Evolutionary conservation across 345 rosid species (phyloP).

Genomic region (Trapa bicornis): DNA sequence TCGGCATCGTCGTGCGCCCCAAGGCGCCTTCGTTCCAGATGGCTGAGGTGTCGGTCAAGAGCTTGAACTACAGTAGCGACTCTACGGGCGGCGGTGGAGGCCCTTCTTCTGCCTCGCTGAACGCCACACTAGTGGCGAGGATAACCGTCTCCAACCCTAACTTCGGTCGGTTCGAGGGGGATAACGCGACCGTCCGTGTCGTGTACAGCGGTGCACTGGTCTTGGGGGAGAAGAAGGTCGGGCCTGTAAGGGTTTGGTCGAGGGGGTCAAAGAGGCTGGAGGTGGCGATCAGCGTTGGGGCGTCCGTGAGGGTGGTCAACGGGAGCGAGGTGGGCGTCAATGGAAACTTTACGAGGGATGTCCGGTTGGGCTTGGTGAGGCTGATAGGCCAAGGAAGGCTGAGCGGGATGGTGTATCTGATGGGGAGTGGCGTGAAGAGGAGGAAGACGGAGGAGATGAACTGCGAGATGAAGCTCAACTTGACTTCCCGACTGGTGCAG

Average conservation of each 20-base stretch:
- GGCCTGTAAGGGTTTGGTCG: neutral
- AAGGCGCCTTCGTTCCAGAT: slow-evolving; percentile 6
- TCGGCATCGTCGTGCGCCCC: slow-evolving; percentile 14
- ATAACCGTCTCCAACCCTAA: slow-evolving; percentile 11
- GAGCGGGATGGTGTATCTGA: slow-evolving; percentile 9
- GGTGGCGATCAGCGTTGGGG: slow-evolving; percentile 1
- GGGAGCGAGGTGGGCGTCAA: neutral
- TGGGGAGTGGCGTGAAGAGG: slow-evolving; percentile 6
- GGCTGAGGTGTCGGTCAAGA: slow-evolving; percentile 6
- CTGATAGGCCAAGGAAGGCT: slow-evolving; percentile 11
- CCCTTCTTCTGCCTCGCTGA: neutral
- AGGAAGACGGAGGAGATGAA: slow-evolving; percentile 7
- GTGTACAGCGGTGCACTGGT: neutral
- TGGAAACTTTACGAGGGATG: slow-evolving; percentile 3
- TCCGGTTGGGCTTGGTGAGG: slow-evolving; percentile 7
- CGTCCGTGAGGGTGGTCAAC: neutral
- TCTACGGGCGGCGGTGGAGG: neutral
- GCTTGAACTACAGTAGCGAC: neutral
- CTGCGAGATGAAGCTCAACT: slow-evolving; percentile 9
- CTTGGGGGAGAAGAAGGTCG: slow-evolving; percentile 5
- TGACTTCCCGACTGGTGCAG: slow-evolving; percentile 7
- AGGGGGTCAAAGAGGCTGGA: neutral
- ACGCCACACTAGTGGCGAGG: neutral
- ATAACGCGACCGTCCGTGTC: slow-evolving; percentile 4
- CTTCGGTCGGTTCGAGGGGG: slow-evolving; percentile 13